Conservation (phyloP, 805 yeast genomes). For the Saturnispora mendoncae region DNA sequence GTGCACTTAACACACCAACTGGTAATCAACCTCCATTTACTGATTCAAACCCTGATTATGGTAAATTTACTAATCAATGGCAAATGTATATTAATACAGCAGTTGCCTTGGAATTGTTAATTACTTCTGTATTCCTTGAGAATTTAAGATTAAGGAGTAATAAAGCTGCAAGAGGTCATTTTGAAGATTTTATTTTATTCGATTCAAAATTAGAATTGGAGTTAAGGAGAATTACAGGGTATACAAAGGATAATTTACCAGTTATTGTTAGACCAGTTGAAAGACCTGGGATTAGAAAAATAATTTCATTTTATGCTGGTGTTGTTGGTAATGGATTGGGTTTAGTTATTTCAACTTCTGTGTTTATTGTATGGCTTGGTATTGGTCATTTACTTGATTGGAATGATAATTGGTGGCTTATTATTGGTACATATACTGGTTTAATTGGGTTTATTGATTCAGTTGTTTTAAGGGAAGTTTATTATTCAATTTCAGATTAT, state of each 20-base stretch:
- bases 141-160: conserved; percentile 33
- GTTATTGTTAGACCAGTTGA: conserved; percentile 22
- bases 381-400: conserved; percentile 30
- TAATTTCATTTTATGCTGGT: conserved; percentile 29
- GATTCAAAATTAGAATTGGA: conserved; percentile 26
- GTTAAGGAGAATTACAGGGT: neutral
- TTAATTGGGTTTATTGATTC: conserved; percentile 35
- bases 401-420: conserved; percentile 35
- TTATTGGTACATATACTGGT: conserved; percentile 38
- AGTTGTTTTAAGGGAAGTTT: conserved; percentile 32
- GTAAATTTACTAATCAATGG: conserved; percentile 29
- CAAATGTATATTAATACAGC: conserved; percentile 35
- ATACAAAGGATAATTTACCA: conserved; percentile 17
- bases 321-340: conserved; percentile 35
- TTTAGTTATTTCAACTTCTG: conserved; percentile 25
- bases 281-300: conserved; percentile 9
- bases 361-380: conserved; percentile 30
- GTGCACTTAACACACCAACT: conserved; percentile 20
- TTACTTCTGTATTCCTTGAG: conserved; percentile 31
- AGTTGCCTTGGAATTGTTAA: conserved; percentile 28
- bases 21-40: conserved; percentile 3
- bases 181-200: conserved; percentile 15
- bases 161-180: conserved; percentile 18
- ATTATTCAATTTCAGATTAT: conserved; percentile 20
- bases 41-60: conserved; percentile 9